Base-by-base conservation (phyloP, 352 stramenopile species). In the Phytophthora capsici region DNA sequence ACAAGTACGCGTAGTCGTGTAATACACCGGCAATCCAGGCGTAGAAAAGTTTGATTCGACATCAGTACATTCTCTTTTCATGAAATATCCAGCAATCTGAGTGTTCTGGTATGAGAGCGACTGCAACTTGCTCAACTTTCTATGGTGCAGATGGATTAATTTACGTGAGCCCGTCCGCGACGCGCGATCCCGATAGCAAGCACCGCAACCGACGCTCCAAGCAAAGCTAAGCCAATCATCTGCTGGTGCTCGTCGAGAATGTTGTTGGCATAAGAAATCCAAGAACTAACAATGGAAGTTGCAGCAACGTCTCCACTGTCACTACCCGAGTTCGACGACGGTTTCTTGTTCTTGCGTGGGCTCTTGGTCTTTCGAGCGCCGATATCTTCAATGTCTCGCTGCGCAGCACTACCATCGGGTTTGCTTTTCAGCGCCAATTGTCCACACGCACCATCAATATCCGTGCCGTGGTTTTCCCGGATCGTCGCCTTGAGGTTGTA, bases 361-460 rank as follows among this genome's bases (percentile, higher is more conserved):
- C 23, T 57, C 59, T 66, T 76, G 6, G 50, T 73, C 40, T 71
- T 72, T 64, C 65, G 64, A 12, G 56, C 34, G 17, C 86, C 73
- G 20, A 89, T 36, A 59, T 93, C 85, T 53, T 93, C 85, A 57
- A 93, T 93, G 30, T 93, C 82, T 6, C 74, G 69, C 26, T 79
- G 66, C 0, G 22, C 41, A 7, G 32, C 48, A 1, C 40, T 66
- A 1, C 40, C 44, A n/a, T 85, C 71, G 9, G 54, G 47, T 45
- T 91, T 89, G 66, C 67, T 89, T 71, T 97, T 92, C 32, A 99
- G 82, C n/a, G 89, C 90, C 32, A 99, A 82, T 59, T 99, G 96
- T 13, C 96, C 96, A 67, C 96, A 99, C 4, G 96, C 96, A 22
- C 91, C 94, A 45, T 97, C 95, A 75, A 99, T 98, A 73, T 99